A percentile compares a stretch with the other conserved stretches of the same genome.
phyloP scores from a whole-genome alignment of 2,329 filamentous ascomycete species.

The Amylocarpus encephaloides region DNA sequence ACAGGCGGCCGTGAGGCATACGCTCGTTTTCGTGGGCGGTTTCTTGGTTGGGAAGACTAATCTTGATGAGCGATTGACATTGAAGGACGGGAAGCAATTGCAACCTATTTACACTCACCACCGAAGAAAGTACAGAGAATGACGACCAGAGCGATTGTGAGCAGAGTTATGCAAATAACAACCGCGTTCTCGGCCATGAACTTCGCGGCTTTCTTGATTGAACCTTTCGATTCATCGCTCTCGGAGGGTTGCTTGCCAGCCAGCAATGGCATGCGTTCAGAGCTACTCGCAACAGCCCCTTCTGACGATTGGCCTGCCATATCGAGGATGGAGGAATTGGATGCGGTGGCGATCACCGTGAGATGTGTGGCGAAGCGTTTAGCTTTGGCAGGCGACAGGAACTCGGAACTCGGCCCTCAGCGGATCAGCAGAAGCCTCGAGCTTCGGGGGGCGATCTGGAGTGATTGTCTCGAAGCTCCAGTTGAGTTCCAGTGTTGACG shows the following conservation, averaged over 20 bases:
- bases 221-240: background rate
- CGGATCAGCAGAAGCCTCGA: too few relatives aligned
- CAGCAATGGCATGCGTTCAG: constrained; percentile 23
- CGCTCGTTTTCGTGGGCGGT: constrained; percentile 8
- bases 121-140: constrained; percentile 24
- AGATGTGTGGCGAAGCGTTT: constrained; percentile 18
- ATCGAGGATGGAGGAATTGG: constrained; percentile 21
- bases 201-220: constrained; percentile 11
- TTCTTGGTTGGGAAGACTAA: constrained; percentile 16
- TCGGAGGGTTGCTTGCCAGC: constrained; percentile 6
- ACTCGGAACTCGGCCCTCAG: too few relatives aligned
- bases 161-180: constrained; percentile 19
- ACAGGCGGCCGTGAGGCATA: constrained; percentile 54
- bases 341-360: constrained; percentile 14
- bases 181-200: constrained; percentile 23
- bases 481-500: too few relatives aligned
- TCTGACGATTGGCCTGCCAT: constrained; percentile 16
- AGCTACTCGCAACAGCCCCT: constrained; percentile 5
- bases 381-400: too few relatives aligned
- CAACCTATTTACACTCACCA: constrained; percentile 12
- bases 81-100: too few relatives aligned
- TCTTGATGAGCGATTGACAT: constrained; percentile 6
- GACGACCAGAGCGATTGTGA: constrained; percentile 24
- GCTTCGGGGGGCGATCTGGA: too few relatives aligned
- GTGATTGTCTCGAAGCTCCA: too few relatives aligned